Evolutionary conservation across 2,329 filamentous ascomycete genomes (phyloP).

Genomic region (Hymenoscyphus albidus): DNA sequence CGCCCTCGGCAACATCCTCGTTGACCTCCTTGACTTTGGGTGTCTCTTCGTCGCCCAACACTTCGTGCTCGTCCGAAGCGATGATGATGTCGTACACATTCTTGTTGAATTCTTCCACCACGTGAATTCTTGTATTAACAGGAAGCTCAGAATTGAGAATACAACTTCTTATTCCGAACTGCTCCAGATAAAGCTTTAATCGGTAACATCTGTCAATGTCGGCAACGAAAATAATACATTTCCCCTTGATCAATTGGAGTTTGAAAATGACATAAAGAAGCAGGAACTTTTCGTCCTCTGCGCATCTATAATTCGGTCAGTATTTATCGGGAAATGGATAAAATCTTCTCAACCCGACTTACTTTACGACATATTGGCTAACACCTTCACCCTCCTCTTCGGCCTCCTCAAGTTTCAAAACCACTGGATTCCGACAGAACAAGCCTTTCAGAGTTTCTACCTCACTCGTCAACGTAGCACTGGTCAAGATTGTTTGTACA

Average conservation of each 20-base stretch:
- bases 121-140: slow-evolving; percentile 87
- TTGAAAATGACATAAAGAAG: slow-evolving; percentile 94
- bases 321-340: not conserved
- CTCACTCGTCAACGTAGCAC: slow-evolving; percentile 84
- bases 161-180: slow-evolving; percentile 91
- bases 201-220: slow-evolving; percentile 89
- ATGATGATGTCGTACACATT: slow-evolving; percentile 98
- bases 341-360: slow-evolving; percentile 29
- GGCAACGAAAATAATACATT: slow-evolving; percentile 78
- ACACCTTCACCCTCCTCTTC: slow-evolving; percentile 74
- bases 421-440: slow-evolving; percentile 75
- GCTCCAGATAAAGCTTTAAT: slow-evolving; percentile 90
- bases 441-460: slow-evolving; percentile 80
- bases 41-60: slow-evolving; percentile 61
- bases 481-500: slow-evolving; percentile 89
- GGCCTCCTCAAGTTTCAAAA: slow-evolving; percentile 78
- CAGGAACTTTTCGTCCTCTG: slow-evolving; percentile 96
- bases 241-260: slow-evolving; percentile 88
- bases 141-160: slow-evolving; percentile 93
- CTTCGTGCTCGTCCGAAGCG: slow-evolving; percentile 86
- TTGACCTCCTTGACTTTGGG: slow-evolving; percentile 25
- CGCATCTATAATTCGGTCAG: slow-evolving; percentile 53
- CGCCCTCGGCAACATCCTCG: slow-evolving; percentile 28
- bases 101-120: slow-evolving; percentile 96
- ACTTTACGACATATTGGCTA: slow-evolving; percentile 83